Percentiles rank a stretch among this genome's conserved stretches.
Evolutionary conservation across 805 yeast species (phyloP).

Genomic region (Cyberlindnera samutprakarnensis): DNA sequence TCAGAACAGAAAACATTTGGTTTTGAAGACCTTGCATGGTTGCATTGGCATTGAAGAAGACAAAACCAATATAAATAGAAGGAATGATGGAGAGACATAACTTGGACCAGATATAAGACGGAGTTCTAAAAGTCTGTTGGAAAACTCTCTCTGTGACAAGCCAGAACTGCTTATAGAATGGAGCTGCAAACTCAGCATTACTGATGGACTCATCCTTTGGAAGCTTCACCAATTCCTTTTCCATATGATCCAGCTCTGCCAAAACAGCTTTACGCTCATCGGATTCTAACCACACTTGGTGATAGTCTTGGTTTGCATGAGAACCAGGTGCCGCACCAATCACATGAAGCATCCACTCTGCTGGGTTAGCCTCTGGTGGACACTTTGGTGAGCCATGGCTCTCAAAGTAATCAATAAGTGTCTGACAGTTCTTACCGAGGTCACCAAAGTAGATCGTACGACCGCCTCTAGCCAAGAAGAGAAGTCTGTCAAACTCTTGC

Average conservation of each 20-base stretch:
- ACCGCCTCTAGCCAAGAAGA: constrained; percentile 66
- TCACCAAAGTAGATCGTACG: constrained; percentile 72
- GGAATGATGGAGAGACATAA: constrained; percentile 45
- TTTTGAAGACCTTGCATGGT: constrained; percentile 70
- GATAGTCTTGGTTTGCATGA: constrained; percentile 62
- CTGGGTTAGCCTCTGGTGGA: constrained; percentile 69
- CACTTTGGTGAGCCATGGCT: constrained; percentile 56
- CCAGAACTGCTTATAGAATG: constrained; percentile 31
- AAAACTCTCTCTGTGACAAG: constrained; percentile 47
- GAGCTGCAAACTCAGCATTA: constrained; percentile 38
- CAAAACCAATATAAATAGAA: constrained; percentile 62
- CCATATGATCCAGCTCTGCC: constrained; percentile 58
- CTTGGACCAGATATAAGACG: constrained; percentile 54
- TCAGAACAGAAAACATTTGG: constrained; percentile 71
- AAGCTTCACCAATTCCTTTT: constrained; percentile 39
- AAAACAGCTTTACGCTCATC: constrained; percentile 51
- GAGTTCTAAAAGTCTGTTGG: constrained; percentile 66
- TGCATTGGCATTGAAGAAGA: constrained; percentile 60
- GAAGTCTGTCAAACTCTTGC: constrained; percentile 69
- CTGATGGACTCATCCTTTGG: constrained; percentile 28
- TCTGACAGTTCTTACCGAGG: constrained; percentile 44
- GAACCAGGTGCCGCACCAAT: constrained; percentile 82
- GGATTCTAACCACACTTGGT: constrained; percentile 47
- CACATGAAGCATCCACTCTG: constrained; percentile 87
- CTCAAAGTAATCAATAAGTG: constrained; percentile 61